Evolutionary conservation across 805 yeast genomes (phyloP).

Genomic region (Diddensiella santjacobensis): DNA sequence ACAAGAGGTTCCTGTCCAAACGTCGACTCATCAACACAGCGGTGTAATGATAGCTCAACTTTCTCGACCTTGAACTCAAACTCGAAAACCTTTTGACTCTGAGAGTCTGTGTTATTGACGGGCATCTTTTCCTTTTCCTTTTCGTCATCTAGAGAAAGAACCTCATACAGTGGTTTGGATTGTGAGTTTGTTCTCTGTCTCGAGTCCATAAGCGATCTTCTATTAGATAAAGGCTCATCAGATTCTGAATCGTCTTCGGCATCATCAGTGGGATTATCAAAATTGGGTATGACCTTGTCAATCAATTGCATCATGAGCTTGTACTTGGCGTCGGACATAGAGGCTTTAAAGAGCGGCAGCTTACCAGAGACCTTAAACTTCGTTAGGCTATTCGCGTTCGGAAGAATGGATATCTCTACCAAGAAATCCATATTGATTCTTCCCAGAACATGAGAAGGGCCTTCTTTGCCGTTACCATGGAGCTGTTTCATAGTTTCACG

Average conservation of each 20-base stretch:
- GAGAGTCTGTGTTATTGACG: background rate
- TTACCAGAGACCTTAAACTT: conserved; percentile 69
- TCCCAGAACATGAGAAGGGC: conserved; percentile 65
- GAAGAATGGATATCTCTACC: conserved; percentile 80
- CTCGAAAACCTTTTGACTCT: conserved; percentile 63
- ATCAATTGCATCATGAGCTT: conserved; percentile 78
- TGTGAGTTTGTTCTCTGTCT: conserved; percentile 6
- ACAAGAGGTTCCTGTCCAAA: conserved; percentile 64
- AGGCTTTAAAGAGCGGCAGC: conserved; percentile 66
- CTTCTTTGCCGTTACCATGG: conserved; percentile 39
- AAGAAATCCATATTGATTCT: conserved; percentile 68
- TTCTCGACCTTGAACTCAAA: conserved; percentile 64
- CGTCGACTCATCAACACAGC: conserved; percentile 61
- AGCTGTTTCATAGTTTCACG: conserved; percentile 73
- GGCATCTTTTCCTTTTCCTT: conserved; percentile 3
- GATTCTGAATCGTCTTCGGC: conserved; percentile 26
- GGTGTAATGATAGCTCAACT: conserved; percentile 57
- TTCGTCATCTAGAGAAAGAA: background rate
- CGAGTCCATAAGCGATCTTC: background rate
- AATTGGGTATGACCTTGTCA: conserved; percentile 62
- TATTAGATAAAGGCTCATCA: background rate
- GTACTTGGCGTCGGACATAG: conserved; percentile 85
- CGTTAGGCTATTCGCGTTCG: conserved; percentile 71
- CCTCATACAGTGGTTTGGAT: conserved; percentile 11
- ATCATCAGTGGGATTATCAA: conserved; percentile 32